Base-by-base conservation (phyloP, 192 early-diverging fungal species). In the Spizellomyces punctatus region DNA sequence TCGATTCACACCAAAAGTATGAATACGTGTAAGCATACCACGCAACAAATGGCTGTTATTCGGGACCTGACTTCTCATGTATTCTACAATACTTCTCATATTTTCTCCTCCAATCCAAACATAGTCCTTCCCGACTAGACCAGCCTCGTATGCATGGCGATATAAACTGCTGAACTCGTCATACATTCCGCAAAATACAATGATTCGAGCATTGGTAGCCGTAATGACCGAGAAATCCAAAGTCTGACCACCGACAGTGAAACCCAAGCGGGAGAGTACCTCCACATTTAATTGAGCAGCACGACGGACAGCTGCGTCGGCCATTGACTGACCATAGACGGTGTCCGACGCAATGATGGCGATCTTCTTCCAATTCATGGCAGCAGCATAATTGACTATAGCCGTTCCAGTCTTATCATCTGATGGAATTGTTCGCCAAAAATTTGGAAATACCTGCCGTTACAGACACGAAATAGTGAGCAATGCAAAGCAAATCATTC, bases 351-450 rank as follows among this genome's bases (percentile, higher is more conserved):
- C 64, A 22, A 66, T 46, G 10, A 66, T 17, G 10, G 36, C 19
- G 46, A 66, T 50, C 10, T 66, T 57, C 10, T 66, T 46, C 64
- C 64, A 66, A 8, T 41, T 22, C 64, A 66, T 66, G 46, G 44
- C n/a, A 21, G 46, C 46, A 19, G 54, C 64, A 17, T 41, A 66
- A 5, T 66, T 41, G 14, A 66, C 21, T 17, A 66, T 66, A 9
- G 54, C 46, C 0, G 7, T 21, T 12, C 64, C 64, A 6, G 64
- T 50, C 43, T 41, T 22, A 21, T 66, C 64, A 50, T 66, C 64
- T 0, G 64, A 46, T 9, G 64, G 42, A 4, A 66, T 66, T 17
- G 64, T 66, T 46, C 64, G 64, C 64, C 64, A 66, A 49, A 66
- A 66, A 5, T 66, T 66, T 16, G 64, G 64, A 50, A 66, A 66